phyloP scores from a whole-genome alignment of 192 early-diverging fungal species.

The Coemansia pectinata region DNA sequence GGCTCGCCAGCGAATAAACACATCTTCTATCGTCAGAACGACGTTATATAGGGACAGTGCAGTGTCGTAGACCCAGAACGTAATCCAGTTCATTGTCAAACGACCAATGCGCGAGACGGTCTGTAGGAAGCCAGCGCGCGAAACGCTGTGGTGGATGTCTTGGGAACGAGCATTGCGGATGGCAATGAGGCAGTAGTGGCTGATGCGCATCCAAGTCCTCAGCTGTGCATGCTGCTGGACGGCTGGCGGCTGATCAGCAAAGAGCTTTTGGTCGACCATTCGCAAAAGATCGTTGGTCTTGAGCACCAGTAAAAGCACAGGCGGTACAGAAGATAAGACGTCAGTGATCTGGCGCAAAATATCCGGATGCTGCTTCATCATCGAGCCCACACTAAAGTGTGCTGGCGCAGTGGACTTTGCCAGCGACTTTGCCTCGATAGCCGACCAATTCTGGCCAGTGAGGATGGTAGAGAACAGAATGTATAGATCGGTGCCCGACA shows the following conservation, averaged over 20 bases:
- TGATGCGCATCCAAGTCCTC: constrained; percentile 38
- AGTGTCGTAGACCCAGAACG: constrained; percentile 27
- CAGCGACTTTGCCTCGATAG: constrained; percentile 56
- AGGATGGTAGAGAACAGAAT: constrained; percentile 84
- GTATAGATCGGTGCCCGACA: constrained; percentile 80
- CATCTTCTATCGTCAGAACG: constrained; percentile 23
- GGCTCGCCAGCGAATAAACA: constrained; percentile 22
- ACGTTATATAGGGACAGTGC: constrained; percentile 17
- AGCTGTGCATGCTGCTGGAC: constrained; percentile 51
- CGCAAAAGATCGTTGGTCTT: constrained; percentile 92
- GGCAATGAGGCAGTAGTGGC: constrained; percentile 46
- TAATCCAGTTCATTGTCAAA: constrained; percentile 28
- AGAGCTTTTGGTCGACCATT: constrained; percentile 61
- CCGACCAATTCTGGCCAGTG: constrained; percentile 83
- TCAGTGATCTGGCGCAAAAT: constrained; percentile 75
- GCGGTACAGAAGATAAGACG: constrained; percentile 80
- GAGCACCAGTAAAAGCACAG: constrained; percentile 81
- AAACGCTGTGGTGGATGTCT: constrained; percentile 22
- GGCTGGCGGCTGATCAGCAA: constrained; percentile 41
- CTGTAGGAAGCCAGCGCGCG: constrained; percentile 14
- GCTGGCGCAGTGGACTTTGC: constrained; percentile 46
- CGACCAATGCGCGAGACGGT: constrained; percentile 8
- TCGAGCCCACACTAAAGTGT: constrained; percentile 54
- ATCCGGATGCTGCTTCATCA: constrained; percentile 59
- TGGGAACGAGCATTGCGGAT: constrained; percentile 40